A percentile compares a stretch with the other conserved stretches of the same genome.
These are phyloP conservation scores for Lasiosphaeriaceae sp. DNA, from an alignment of 495 filamentous ascomycete species.

Conservation along the genomic window DNA sequence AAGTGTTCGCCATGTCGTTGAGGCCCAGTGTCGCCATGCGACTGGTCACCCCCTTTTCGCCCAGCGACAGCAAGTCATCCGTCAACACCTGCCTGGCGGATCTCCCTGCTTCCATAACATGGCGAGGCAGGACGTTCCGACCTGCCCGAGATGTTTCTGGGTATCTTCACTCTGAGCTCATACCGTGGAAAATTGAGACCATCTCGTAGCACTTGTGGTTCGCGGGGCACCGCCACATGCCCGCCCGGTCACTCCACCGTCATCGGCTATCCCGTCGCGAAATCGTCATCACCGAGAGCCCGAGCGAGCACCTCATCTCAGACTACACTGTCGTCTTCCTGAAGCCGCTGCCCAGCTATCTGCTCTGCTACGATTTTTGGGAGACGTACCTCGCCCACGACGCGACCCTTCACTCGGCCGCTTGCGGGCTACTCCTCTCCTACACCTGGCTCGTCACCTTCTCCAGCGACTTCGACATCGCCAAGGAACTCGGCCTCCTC, in stretches of 20 bases:
- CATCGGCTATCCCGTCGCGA: not conserved
- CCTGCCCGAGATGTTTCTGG: not conserved
- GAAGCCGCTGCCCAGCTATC: slow-evolving; percentile 3
- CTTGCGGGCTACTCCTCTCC: slow-evolving; percentile 1
- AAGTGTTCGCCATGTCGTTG: not conserved
- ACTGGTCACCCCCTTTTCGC: not conserved
- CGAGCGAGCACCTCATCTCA: slow-evolving; percentile 6
- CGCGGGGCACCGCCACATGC: not conserved
- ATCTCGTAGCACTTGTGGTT: not conserved
- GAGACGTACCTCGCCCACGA: not conserved
- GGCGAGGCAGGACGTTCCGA: not conserved
- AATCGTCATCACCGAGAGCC: slow-evolving; percentile 5
- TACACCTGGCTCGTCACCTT: slow-evolving; percentile 4
- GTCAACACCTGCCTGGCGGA: not conserved
- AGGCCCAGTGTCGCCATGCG: too few species aligned
- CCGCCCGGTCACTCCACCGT: slow-evolving; percentile 2
- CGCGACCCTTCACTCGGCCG: not conserved
- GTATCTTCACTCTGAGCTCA: slow-evolving; percentile 1
- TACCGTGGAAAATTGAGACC: not conserved
- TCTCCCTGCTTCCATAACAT: not conserved
- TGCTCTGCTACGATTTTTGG: slow-evolving; percentile 3
- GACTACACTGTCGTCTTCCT: slow-evolving; percentile 5
- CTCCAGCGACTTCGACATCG: slow-evolving; percentile 2
- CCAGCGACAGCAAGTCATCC: not conserved
- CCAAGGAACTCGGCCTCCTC: slow-evolving; percentile 3